Conservation (phyloP, 108 stramenopile genomes). For the Skeletonema grethae region DNA sequence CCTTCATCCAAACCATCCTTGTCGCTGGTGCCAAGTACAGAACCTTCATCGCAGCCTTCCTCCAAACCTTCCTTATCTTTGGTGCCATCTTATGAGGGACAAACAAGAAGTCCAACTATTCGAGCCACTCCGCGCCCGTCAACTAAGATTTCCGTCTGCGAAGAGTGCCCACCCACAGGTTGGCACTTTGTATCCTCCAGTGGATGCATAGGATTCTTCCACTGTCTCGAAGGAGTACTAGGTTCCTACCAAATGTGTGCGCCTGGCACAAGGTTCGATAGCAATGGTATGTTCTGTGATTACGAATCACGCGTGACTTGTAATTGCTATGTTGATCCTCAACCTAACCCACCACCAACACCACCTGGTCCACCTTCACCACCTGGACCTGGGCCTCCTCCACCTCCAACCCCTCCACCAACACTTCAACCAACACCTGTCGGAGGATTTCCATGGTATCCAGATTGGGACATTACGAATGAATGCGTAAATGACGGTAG, state of each 20-base stretch:
- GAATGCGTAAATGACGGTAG: conserved; percentile 8
- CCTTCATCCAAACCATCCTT: not conserved
- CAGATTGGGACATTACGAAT: conserved; percentile 9
- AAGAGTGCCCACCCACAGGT: not conserved
- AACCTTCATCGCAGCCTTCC: not conserved
- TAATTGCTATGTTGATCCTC: not conserved
- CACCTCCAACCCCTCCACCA: not conserved
- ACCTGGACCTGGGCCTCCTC: not conserved
- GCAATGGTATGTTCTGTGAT: not conserved
- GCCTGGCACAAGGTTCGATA: not conserved
- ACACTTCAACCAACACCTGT: not conserved
- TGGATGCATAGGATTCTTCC: not conserved
- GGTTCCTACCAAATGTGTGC: not conserved
- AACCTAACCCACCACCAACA: not conserved
- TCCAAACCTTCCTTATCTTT: too few relatives aligned
- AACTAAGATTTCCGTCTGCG: not conserved
- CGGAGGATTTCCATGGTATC: conserved; percentile 6
- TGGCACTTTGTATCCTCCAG: not conserved
- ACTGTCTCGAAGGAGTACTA: not conserved
- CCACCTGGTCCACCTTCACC: not conserved
- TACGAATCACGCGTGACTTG: not conserved
- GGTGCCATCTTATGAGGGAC: not conserved
- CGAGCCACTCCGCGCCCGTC: not conserved
- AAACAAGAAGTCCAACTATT: not conserved
- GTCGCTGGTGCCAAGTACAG: not conserved